A percentile compares a stretch with the other conserved stretches of the same genome.
These are phyloP conservation scores for Calophaca sinica DNA, from an alignment of 306 rosid genomes.

Conservation along the genomic window DNA sequence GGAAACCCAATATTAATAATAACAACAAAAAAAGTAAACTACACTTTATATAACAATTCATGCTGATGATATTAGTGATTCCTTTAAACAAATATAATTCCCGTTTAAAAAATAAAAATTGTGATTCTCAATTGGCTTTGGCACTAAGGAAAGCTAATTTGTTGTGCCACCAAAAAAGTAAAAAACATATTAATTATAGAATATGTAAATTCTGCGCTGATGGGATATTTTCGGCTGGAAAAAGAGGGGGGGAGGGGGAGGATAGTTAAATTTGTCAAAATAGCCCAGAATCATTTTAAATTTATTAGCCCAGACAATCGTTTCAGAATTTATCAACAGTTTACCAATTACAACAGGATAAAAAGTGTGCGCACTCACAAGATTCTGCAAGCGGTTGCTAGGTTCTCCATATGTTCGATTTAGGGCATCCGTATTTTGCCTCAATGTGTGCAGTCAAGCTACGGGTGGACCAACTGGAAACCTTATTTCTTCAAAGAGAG, in stretches of 20 bases:
- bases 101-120: constrained; percentile 5
- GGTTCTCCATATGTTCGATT: constrained; percentile 83
- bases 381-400: constrained; percentile 63
- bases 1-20: neutral
- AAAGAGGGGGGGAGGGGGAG: neutral
- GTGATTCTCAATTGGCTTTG: constrained; percentile 21
- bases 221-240: constrained; percentile 12
- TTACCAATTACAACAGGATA: constrained; percentile 19
- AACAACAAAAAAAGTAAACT: neutral
- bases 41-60: neutral
- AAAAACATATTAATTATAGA: neutral
- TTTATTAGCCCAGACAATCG: neutral
- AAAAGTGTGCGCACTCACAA: constrained; percentile 48
- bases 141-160: neutral
- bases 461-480: constrained; percentile 10
- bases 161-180: too few species aligned
- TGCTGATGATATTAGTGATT: neutral
- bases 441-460: constrained; percentile 29
- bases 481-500: constrained; percentile 14
- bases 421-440: constrained; percentile 69
- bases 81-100: neutral
- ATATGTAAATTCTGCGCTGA: neutral
- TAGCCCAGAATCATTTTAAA: neutral
- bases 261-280: neutral
- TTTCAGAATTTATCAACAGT: neutral